Evolutionary conservation across 345 rosid genomes (phyloP).

Genomic region (Citrus trifoliata): DNA sequence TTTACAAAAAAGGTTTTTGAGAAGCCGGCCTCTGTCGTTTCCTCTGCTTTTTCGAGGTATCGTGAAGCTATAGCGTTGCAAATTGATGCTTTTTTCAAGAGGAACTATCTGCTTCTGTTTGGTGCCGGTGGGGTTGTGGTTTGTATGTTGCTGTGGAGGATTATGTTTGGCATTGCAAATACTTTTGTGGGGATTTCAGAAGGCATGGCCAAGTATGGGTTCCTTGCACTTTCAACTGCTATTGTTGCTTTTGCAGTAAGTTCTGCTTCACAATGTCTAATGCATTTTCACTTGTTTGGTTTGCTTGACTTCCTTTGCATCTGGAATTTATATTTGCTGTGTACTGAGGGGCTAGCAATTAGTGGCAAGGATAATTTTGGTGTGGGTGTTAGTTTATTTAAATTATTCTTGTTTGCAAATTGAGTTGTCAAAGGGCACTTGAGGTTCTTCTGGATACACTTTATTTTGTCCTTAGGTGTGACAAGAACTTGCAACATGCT

Average conservation of each 20-base stretch:
- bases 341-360: background rate
- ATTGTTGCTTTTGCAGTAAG: conserved; percentile 87
- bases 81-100: conserved; percentile 70
- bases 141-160: conserved; percentile 77
- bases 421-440: background rate
- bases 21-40: conserved; percentile 50
- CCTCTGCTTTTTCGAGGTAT: conserved; percentile 55
- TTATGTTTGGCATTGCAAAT: conserved; percentile 86
- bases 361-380: background rate
- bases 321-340: background rate
- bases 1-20: conserved; percentile 47
- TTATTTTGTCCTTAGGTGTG: background rate
- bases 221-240: conserved; percentile 89
- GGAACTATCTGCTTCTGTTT: conserved; percentile 56
- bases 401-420: background rate
- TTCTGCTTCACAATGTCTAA: background rate
- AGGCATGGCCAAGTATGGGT: conserved; percentile 90
- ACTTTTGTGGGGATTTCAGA: conserved; percentile 82
- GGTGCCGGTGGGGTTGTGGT: conserved; percentile 66
- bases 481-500: background rate
- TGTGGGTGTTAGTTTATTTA: background rate
- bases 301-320: background rate
- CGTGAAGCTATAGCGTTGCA: conserved; percentile 73
- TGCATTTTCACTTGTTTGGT: background rate
- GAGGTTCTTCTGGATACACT: background rate